Evolutionary conservation across 1,139 yeast species (phyloP).

Genomic region (Kodamaea ohmeri): DNA sequence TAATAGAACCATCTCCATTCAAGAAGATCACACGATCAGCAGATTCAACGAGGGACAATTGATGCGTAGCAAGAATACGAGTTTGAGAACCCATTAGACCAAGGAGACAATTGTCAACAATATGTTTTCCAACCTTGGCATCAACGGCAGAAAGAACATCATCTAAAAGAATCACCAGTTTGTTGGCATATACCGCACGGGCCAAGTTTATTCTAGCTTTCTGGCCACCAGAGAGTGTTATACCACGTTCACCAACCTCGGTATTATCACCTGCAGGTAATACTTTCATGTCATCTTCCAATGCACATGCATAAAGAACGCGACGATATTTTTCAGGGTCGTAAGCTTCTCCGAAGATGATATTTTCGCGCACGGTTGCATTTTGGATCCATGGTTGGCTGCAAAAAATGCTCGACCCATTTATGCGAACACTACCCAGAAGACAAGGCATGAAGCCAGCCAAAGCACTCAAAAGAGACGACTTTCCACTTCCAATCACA

Average conservation of each 20-base stretch:
- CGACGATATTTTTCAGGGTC: conserved; percentile 52
- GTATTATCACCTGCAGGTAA: conserved; percentile 20
- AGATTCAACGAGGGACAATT: conserved; percentile 18
- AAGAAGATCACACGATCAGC: conserved; percentile 21
- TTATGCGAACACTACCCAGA: conserved; percentile 37
- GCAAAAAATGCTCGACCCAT: conserved; percentile 43
- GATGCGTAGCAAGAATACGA: conserved; percentile 22
- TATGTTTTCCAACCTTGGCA: conserved; percentile 21
- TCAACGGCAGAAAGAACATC: conserved; percentile 23
- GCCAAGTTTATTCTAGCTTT: conserved; percentile 23
- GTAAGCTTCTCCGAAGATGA: conserved; percentile 61
- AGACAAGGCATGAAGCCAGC: conserved; percentile 47
- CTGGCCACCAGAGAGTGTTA: conserved; percentile 23
- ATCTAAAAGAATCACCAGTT: conserved; percentile 18
- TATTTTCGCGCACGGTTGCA: conserved; percentile 51
- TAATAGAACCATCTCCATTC: conserved; percentile 19
- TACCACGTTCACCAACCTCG: conserved; percentile 22
- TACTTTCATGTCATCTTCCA: conserved; percentile 36
- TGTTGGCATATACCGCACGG: conserved; percentile 19
- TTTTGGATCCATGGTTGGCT: conserved; percentile 54
- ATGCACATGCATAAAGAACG: conserved; percentile 62
- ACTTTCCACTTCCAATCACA: conserved; percentile 49
- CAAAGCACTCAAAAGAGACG: conserved; percentile 46
- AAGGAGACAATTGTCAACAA: conserved; percentile 16
- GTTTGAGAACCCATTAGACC: conserved; percentile 19